A percentile compares a stretch with the other conserved stretches of the same genome.
These are phyloP conservation scores for Yamadazyma laniorum DNA, from an alignment of 805 yeast species.

Conservation along the genomic window DNA sequence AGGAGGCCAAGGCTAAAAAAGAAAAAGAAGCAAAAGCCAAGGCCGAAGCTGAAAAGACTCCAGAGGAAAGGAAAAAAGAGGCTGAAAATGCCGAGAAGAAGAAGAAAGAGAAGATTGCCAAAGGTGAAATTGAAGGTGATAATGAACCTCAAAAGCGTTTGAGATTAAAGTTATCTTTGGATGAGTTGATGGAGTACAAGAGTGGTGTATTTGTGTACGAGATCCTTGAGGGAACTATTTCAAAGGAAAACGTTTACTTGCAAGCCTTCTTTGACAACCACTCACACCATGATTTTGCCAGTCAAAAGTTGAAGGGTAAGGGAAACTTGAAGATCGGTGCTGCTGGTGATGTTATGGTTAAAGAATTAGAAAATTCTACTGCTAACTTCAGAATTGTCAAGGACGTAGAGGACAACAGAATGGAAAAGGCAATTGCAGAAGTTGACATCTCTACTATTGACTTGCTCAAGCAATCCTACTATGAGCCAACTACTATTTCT, in stretches of 20 bases:
- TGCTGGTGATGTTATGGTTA: slow-evolving; percentile 73
- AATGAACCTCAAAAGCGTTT: slow-evolving; percentile 13
- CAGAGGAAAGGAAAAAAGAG: slow-evolving; percentile 26
- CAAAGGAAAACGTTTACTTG: slow-evolving; percentile 58
- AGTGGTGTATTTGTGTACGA: slow-evolving; percentile 78
- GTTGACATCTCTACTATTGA: slow-evolving; percentile 63
- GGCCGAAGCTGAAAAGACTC: slow-evolving; percentile 23
- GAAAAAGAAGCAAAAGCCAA: slow-evolving; percentile 37
- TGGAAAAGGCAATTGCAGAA: slow-evolving; percentile 59
- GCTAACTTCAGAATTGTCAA: slow-evolving; percentile 61
- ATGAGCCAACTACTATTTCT: slow-evolving; percentile 55
- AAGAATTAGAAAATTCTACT: slow-evolving; percentile 74
- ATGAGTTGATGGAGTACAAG: slow-evolving; percentile 54
- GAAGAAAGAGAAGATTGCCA: slow-evolving; percentile 20
- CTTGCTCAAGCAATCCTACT: slow-evolving; percentile 63
- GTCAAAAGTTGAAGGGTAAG: slow-evolving; percentile 54
- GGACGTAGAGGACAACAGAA: slow-evolving; percentile 52
- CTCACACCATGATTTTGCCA: slow-evolving; percentile 61
- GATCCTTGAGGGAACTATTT: slow-evolving; percentile 55
- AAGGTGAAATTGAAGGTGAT: slow-evolving; percentile 33
- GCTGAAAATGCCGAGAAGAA: slow-evolving; percentile 21
- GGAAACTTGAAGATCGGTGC: slow-evolving; percentile 30
- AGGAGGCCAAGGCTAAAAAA: slow-evolving; percentile 37
- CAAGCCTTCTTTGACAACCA: slow-evolving; percentile 77
- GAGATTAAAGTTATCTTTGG: slow-evolving; percentile 48